A percentile compares a stretch with the other conserved stretches of the same genome.
Conservation (phyloP, 169 alveolate species). For the Plasmodium cynomolgi region DNA sequence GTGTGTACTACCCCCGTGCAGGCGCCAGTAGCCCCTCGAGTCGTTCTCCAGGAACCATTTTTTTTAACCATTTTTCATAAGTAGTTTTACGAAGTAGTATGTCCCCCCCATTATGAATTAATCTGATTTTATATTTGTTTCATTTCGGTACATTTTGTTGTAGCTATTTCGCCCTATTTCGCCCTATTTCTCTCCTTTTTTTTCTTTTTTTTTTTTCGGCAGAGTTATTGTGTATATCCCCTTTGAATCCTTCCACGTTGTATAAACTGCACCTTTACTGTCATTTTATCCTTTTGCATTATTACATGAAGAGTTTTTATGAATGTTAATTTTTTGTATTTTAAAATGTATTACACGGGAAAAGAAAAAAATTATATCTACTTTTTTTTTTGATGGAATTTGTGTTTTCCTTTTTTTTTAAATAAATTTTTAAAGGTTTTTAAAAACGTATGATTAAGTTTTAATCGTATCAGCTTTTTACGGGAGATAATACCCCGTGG, state of each 20-base stretch:
- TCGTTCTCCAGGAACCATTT: background rate
- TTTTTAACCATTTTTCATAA: background rate
- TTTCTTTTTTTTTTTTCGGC: background rate
- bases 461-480: background rate
- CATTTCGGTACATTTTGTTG: constrained; percentile 14
- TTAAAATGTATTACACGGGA: background rate
- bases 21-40: background rate
- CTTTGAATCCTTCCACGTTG: background rate
- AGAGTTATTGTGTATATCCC: background rate
- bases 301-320: background rate
- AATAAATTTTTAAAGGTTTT: constrained; percentile 17
- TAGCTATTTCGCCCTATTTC: background rate
- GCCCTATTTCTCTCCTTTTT: background rate
- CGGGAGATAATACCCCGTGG: background rate
- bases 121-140: constrained; percentile 8
- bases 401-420: constrained; percentile 12
- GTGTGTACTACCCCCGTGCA: background rate
- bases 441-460: background rate
- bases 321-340: constrained; percentile 39
- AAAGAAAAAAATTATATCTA: background rate
- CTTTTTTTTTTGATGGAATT: constrained; percentile 27
- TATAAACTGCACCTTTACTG: background rate
- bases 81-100: background rate
- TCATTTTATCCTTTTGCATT: background rate
- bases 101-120: background rate